Evolutionary conservation across 192 early-diverging fungal species (phyloP).

Genomic region (Rhizoclosmatium sp.): DNA sequence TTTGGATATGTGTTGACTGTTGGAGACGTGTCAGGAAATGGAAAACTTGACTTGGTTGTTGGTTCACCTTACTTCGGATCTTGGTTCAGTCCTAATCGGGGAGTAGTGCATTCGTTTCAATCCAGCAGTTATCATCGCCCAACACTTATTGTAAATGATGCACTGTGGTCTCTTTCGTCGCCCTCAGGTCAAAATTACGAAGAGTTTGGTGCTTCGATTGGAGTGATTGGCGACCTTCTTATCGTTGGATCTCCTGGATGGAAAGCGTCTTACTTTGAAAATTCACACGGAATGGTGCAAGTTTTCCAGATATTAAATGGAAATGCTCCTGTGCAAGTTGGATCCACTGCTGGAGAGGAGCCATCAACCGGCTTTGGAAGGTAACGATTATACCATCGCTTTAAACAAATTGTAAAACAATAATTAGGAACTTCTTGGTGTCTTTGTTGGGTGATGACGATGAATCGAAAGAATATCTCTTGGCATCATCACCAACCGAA

Average conservation of each 20-base stretch:
- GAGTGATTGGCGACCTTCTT: background rate
- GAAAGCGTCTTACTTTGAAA: background rate
- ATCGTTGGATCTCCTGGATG: constrained; percentile 33
- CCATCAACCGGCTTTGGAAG: constrained; percentile 28
- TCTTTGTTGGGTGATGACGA: too few relatives aligned
- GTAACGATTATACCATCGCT: background rate
- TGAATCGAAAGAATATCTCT: background rate
- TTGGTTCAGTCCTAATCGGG: constrained; percentile 8
- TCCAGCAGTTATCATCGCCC: background rate
- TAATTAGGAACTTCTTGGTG: too few relatives aligned
- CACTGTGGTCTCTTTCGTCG: constrained; percentile 13
- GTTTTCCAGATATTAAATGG: background rate
- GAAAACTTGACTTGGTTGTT: constrained; percentile 13
- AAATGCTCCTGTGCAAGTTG: background rate
- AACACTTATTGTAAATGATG: background rate
- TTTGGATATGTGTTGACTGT: constrained; percentile 26
- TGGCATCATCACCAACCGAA: background rate
- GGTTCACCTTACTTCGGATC: constrained; percentile 34
- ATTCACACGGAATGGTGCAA: constrained; percentile 5
- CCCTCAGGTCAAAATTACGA: constrained; percentile 10
- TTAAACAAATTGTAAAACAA: too few relatives aligned
- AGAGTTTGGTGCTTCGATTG: constrained; percentile 27
- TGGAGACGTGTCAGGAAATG: constrained; percentile 25
- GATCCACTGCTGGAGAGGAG: background rate
- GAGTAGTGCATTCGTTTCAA: constrained; percentile 28